These are phyloP conservation scores for Apostasia shenzhenica DNA, from an alignment of 106 monocot genomes.

Conservation along the genomic window DNA sequence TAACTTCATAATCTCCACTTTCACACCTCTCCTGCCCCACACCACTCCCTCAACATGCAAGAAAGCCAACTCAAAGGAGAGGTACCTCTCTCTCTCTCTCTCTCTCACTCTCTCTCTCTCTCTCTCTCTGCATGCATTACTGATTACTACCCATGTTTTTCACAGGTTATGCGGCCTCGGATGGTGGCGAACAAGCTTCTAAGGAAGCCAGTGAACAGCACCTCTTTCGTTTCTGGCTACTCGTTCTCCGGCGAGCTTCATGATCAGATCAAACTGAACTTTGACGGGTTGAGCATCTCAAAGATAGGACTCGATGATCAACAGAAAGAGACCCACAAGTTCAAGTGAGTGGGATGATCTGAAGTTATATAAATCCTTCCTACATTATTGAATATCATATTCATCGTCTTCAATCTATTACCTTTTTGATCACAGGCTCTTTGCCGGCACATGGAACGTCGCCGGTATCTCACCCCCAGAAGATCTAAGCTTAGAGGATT, in stretches of 20 bases:
- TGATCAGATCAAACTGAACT: neutral
- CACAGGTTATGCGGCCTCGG: slow-evolving; percentile 43
- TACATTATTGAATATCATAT: neutral
- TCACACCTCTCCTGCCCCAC: too few relatives aligned
- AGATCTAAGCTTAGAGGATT: slow-evolving; percentile 55
- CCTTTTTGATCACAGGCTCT: slow-evolving; percentile 28
- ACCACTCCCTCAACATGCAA: too few relatives aligned
- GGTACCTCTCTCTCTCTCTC: neutral
- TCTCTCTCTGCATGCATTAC: neutral
- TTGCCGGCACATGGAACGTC: slow-evolving; percentile 71
- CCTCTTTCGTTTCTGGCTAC: slow-evolving; percentile 30
- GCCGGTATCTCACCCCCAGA: slow-evolving; percentile 45
- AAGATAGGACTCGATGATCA: slow-evolving; percentile 7
- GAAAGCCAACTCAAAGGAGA: too few relatives aligned
- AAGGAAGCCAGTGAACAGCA: slow-evolving; percentile 18
- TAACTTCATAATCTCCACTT: too few relatives aligned
- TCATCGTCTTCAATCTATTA: neutral
- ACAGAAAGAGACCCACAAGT: slow-evolving; percentile 34
- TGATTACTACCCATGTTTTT: neutral
- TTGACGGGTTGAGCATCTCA: neutral
- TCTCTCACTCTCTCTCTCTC: neutral
- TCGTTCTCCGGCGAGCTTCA: slow-evolving; percentile 18
- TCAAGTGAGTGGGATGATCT: slow-evolving; percentile 30
- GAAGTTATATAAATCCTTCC: neutral
- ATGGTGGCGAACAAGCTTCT: slow-evolving; percentile 49